Conservation (phyloP, 2,329 filamentous ascomycete species). For the Elsinoe batatas region DNA sequence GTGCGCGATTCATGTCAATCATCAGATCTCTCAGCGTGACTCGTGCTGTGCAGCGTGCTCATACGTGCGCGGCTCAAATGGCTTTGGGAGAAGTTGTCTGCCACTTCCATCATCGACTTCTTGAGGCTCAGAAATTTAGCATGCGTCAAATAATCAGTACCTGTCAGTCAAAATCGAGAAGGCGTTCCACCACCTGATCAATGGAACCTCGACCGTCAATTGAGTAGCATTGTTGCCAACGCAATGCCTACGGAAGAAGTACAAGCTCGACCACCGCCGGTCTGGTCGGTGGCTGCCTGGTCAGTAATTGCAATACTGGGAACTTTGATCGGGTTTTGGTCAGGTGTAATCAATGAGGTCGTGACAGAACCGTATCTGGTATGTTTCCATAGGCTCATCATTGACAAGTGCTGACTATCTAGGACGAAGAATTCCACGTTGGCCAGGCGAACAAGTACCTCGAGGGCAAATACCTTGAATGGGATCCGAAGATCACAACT, state of each 20-base stretch:
- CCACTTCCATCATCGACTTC: background rate
- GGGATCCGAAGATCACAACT: conserved; percentile 97
- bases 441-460: conserved; percentile 88
- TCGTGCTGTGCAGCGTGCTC: too few relatives aligned
- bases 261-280: background rate
- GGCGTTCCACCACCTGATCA: too few relatives aligned
- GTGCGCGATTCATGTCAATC: too few relatives aligned
- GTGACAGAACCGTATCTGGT: conserved; percentile 47
- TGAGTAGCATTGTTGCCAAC: too few relatives aligned
- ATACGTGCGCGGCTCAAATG: background rate
- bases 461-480: conserved; percentile 58
- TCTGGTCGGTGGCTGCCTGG: conserved; percentile 27
- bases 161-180: too few relatives aligned
- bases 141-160: too few relatives aligned
- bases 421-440: conserved; percentile 85
- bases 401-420: conserved; percentile 15
- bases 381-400: conserved; percentile 22
- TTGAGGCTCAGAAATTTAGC: too few relatives aligned
- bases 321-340: conserved; percentile 4
- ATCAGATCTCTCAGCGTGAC: too few relatives aligned
- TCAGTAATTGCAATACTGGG: conserved; percentile 20
- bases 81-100: background rate
- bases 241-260: conserved; percentile 1
- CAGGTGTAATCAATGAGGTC: background rate
- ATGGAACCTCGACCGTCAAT: too few relatives aligned